Percentiles rank a stretch among this genome's conserved stretches.
Conservation (phyloP, 176 grass and related monocot genomes). For the Olyra latifolia region DNA sequence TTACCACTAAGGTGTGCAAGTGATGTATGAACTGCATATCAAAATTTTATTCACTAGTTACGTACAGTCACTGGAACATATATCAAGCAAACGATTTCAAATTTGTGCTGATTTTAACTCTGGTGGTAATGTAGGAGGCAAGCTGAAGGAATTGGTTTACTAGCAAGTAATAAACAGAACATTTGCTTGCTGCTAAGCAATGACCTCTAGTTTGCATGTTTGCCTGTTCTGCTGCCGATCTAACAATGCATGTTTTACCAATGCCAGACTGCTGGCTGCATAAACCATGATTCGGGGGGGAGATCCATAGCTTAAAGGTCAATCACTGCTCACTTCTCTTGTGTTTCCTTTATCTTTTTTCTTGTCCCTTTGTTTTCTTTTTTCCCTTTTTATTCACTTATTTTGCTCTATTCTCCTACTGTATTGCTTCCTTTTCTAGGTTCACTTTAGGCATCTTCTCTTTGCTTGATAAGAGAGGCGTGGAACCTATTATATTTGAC, state of each 20-base stretch:
- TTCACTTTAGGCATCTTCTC: slow-evolving; percentile 68
- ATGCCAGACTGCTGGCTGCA: not conserved
- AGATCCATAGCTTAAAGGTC: slow-evolving; percentile 7
- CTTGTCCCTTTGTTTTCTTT: slow-evolving; percentile 9
- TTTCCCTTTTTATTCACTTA: slow-evolving; percentile 7
- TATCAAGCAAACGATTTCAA: not conserved
- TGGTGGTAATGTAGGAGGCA: not conserved
- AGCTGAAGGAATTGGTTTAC: not conserved
- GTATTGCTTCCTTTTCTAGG: slow-evolving; percentile 22
- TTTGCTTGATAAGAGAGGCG: slow-evolving; percentile 69
- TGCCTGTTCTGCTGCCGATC: not conserved
- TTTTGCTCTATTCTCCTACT: slow-evolving; percentile 44
- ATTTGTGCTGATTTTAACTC: not conserved
- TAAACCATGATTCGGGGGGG: slow-evolving; percentile 2
- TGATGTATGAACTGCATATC: not conserved
- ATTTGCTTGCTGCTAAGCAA: not conserved
- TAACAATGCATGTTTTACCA: not conserved
- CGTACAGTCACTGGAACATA: not conserved
- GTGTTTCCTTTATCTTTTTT: slow-evolving; percentile 32
- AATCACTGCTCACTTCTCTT: not conserved
- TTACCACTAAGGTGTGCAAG: not conserved
- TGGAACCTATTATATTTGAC: slow-evolving; percentile 47
- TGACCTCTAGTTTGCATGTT: not conserved
- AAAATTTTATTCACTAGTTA: not conserved
- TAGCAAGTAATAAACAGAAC: not conserved